Evolutionary conservation across 192 early-diverging fungal species (phyloP).

Genomic region (Coemansia sp.): DNA sequence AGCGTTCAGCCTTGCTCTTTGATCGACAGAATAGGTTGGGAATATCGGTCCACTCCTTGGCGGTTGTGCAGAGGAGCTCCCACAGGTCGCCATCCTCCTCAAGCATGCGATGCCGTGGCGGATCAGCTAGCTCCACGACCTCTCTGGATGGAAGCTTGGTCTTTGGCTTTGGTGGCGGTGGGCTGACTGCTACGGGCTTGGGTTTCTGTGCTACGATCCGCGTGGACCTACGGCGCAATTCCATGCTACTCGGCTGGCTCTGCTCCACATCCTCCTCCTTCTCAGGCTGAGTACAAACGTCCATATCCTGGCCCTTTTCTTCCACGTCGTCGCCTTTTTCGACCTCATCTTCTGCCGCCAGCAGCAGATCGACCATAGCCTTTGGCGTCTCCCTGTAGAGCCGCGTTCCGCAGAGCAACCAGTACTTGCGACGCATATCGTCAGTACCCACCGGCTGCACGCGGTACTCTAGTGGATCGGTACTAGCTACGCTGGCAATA

Average conservation of each 20-base stretch:
- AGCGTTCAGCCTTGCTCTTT: constrained; percentile 14
- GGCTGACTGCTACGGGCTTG: constrained; percentile 5
- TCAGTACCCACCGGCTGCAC: constrained; percentile 23
- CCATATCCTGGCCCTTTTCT: not conserved
- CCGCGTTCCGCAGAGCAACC: constrained; percentile 29
- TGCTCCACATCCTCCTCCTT: not conserved
- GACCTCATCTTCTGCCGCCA: constrained; percentile 11
- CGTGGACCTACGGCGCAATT: constrained; percentile 22
- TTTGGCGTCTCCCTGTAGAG: constrained; percentile 36
- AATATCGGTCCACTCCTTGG: constrained; percentile 23
- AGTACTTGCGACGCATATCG: constrained; percentile 28
- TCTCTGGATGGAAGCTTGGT: constrained; percentile 8
- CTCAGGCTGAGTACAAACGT: not conserved
- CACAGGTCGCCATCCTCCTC: constrained; percentile 43
- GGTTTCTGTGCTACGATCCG: constrained; percentile 7
- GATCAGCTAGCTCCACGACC: constrained; percentile 18
- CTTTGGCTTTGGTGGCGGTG: not conserved
- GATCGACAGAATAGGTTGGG: constrained; percentile 12
- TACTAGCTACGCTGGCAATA: not conserved
- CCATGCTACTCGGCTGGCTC: not conserved
- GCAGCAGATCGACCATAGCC: constrained; percentile 23
- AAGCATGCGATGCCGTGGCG: constrained; percentile 29
- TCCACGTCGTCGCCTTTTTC: not conserved
- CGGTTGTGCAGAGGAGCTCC: constrained; percentile 35
- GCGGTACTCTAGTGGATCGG: constrained; percentile 16